Evolutionary conservation across 495 filamentous ascomycete genomes (phyloP).

Genomic region (Podospora conica): DNA sequence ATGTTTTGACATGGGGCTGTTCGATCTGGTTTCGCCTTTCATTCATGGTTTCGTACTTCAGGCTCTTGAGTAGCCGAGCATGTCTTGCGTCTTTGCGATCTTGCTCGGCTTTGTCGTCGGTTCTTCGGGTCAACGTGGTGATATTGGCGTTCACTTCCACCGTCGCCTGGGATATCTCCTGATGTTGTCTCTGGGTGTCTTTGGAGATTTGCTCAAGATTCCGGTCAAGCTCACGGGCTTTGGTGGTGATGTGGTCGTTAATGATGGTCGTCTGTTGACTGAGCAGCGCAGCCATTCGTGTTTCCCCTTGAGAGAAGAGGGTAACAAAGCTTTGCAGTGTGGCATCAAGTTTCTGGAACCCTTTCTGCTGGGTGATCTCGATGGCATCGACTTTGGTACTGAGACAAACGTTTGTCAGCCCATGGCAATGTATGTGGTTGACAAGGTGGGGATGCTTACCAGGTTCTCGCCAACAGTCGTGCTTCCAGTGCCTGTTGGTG

Average conservation of each 20-base stretch:
- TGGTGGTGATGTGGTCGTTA: conserved; percentile 1
- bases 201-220: background rate
- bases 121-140: background rate
- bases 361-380: background rate
- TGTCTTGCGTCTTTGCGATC: background rate
- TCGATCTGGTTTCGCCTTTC: conserved; percentile 6
- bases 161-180: background rate
- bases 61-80: conserved; percentile 5
- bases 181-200: background rate
- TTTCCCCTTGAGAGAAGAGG: background rate
- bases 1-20: background rate
- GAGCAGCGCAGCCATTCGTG: background rate
- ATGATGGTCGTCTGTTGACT: background rate
- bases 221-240: background rate
- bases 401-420: background rate
- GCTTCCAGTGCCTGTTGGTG: conserved; percentile 5
- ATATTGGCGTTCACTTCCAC: background rate
- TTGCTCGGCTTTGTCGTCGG: background rate
- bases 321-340: conserved; percentile 2
- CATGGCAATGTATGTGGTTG: no score
- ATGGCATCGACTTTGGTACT: conserved; percentile 7
- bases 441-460: background rate
- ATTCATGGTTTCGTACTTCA: conserved; percentile 11
- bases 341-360: background rate
- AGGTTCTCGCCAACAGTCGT: background rate